phyloP scores from a whole-genome alignment of 2,329 filamentous ascomycete species.

The Penicillium sp. region DNA sequence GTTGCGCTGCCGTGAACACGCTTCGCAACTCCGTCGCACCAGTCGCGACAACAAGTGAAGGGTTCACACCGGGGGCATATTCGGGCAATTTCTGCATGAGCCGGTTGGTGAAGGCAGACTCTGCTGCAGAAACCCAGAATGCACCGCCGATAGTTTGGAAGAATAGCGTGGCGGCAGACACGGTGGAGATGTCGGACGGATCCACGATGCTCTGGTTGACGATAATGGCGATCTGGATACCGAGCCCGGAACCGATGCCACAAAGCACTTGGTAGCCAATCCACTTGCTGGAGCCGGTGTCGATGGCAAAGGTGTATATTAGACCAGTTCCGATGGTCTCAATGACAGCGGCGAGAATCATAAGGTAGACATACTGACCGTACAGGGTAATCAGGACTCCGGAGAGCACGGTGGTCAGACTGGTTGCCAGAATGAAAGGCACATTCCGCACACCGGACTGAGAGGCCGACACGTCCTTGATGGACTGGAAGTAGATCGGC shows the following conservation, averaged over 20 bases:
- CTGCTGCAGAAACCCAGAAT: slow-evolving; percentile 28
- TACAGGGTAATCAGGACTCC: slow-evolving; percentile 25
- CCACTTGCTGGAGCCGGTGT: slow-evolving; percentile 20
- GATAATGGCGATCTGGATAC: slow-evolving; percentile 18
- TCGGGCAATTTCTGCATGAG: slow-evolving; percentile 22
- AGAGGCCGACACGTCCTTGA: slow-evolving; percentile 29
- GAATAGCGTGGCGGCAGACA: slow-evolving; percentile 22
- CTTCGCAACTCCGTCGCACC: slow-evolving; percentile 30
- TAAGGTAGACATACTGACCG: slow-evolving; percentile 26
- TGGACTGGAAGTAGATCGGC: slow-evolving; percentile 36
- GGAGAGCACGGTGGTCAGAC: slow-evolving; percentile 24
- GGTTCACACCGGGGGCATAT: slow-evolving; percentile 23
- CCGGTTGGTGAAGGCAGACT: slow-evolving; percentile 32
- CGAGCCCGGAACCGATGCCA: slow-evolving; percentile 20
- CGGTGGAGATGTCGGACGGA: slow-evolving; percentile 19
- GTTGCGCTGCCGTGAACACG: slow-evolving; percentile 22
- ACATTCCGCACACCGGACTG: slow-evolving; percentile 40
- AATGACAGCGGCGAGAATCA: slow-evolving; percentile 25
- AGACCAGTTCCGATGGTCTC: slow-evolving; percentile 21
- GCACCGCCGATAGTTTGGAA: slow-evolving; percentile 31
- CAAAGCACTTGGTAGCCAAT: slow-evolving; percentile 24
- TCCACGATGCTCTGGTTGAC: slow-evolving; percentile 20
- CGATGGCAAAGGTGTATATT: slow-evolving; percentile 29
- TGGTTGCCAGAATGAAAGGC: slow-evolving; percentile 35
- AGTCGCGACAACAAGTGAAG: slow-evolving; percentile 22